Conservation (phyloP, 1,139 yeast species). For the Suhomyces taliae region DNA sequence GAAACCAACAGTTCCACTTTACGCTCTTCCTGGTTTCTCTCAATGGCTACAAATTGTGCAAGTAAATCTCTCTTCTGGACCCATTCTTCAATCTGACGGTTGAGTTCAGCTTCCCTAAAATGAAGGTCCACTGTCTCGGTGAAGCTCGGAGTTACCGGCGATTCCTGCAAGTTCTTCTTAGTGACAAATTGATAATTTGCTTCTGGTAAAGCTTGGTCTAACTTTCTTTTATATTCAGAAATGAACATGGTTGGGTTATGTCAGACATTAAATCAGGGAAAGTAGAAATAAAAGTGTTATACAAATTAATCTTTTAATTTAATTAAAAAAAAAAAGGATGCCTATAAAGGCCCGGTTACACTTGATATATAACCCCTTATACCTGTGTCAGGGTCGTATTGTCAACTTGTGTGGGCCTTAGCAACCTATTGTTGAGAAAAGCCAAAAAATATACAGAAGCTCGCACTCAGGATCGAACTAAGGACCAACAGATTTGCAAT, state of each 20-base stretch:
- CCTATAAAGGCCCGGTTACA: no score
- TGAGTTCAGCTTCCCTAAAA: not conserved
- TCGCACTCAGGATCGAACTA: constrained; percentile 83
- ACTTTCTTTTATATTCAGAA: constrained; percentile 1
- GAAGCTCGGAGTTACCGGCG: not conserved
- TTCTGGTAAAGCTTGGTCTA: not conserved
- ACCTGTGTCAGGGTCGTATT: not conserved
- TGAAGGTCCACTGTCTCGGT: not conserved
- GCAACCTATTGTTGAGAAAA: not conserved
- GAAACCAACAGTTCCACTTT: not conserved
- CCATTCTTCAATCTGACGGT: not conserved
- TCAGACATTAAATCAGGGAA: not conserved
- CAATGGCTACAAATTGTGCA: not conserved
- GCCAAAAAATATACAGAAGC: constrained; percentile 34
- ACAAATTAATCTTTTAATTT: no score
- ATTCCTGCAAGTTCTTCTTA: not conserved
- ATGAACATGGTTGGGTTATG: not conserved
- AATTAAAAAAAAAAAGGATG: no score
- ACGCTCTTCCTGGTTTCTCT: not conserved
- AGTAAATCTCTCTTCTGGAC: not conserved
- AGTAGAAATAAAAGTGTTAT: not conserved
- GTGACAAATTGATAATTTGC: no score
- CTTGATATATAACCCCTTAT: not conserved
- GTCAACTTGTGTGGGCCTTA: not conserved
- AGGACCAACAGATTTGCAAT: constrained; percentile 90